phyloP scores from a whole-genome alignment of 176 grass and related monocot species.

The Luzula sylvatica region DNA sequence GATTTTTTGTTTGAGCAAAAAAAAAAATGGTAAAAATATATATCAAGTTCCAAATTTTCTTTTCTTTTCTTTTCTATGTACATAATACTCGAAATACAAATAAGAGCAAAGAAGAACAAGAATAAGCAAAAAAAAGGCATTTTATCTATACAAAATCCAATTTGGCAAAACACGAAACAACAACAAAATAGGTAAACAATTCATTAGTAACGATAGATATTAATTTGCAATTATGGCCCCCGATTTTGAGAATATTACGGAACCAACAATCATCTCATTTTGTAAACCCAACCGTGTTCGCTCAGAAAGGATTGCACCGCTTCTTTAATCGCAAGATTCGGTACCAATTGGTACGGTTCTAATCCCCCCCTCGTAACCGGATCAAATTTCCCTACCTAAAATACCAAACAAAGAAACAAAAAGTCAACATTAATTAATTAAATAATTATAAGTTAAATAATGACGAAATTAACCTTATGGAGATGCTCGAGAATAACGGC shows the following conservation, averaged over 20 bases:
- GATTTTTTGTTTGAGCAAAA: too few relatives aligned
- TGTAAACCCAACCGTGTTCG: slow-evolving; percentile 86
- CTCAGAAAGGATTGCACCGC: slow-evolving; percentile 76
- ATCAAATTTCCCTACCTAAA: slow-evolving; percentile 85
- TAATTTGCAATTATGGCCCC: background rate
- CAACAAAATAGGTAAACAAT: too few relatives aligned
- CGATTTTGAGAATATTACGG: too few relatives aligned
- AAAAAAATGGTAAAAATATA: too few relatives aligned
- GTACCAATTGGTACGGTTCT: slow-evolving; percentile 61
- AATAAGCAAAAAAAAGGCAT: too few relatives aligned
- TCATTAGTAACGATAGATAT: too few relatives aligned
- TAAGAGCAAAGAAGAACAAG: too few relatives aligned
- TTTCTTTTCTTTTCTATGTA: too few relatives aligned
- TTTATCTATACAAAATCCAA: too few relatives aligned
- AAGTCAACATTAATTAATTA: background rate
- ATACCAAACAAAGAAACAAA: slow-evolving; percentile 1
- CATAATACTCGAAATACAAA: too few relatives aligned
- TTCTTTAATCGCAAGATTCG: slow-evolving; percentile 84
- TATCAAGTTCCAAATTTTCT: too few relatives aligned
- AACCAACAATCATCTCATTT: slow-evolving; percentile 39
- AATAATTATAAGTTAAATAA: background rate
- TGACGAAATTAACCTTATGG: slow-evolving; percentile 33
- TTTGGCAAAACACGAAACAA: too few relatives aligned
- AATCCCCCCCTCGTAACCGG: slow-evolving; percentile 58
- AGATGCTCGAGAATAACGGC: slow-evolving; percentile 75